phyloP scores from a whole-genome alignment of 441 rosid species.

The Erysimum cheiri region DNA sequence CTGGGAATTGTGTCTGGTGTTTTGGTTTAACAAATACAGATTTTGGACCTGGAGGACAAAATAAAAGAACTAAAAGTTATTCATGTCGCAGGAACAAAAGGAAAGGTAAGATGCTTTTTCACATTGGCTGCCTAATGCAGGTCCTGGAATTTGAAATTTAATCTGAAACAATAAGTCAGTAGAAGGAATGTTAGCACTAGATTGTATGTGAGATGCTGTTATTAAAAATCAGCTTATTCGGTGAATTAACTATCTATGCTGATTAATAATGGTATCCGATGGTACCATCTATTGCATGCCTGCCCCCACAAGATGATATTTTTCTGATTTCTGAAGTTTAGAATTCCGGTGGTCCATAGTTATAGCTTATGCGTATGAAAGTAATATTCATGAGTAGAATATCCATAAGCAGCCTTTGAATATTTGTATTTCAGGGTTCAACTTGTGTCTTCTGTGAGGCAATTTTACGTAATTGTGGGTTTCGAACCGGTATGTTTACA shows the following conservation, averaged over 20 bases:
- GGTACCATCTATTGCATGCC: conserved; percentile 15
- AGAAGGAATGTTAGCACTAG: not conserved
- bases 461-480: conserved; percentile 82
- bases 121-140: conserved; percentile 17
- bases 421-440: conserved; percentile 68
- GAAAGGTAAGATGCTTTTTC: conserved; percentile 62
- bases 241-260: conserved; percentile 13
- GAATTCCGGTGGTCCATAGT: not conserved
- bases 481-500: conserved; percentile 84
- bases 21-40: conserved; percentile 42
- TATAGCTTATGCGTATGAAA: conserved; percentile 11
- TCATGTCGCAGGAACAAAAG: conserved; percentile 95
- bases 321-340: conserved; percentile 21
- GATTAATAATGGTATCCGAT: not conserved
- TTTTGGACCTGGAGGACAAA: conserved; percentile 47
- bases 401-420: conserved; percentile 21
- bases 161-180: not conserved
- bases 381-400: conserved; percentile 19
- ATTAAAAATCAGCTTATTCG: conserved; percentile 10
- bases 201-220: conserved; percentile 14
- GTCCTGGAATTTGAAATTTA: conserved; percentile 15
- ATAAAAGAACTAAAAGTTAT: conserved; percentile 57
- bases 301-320: not conserved
- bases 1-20: conserved; percentile 25
- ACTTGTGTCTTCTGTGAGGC: conserved; percentile 89